Evolutionary conservation across 2,329 filamentous ascomycete genomes (phyloP), one percentile per base, ranked within the genome.

Genomic region (Scorias spongiosa): DNA sequence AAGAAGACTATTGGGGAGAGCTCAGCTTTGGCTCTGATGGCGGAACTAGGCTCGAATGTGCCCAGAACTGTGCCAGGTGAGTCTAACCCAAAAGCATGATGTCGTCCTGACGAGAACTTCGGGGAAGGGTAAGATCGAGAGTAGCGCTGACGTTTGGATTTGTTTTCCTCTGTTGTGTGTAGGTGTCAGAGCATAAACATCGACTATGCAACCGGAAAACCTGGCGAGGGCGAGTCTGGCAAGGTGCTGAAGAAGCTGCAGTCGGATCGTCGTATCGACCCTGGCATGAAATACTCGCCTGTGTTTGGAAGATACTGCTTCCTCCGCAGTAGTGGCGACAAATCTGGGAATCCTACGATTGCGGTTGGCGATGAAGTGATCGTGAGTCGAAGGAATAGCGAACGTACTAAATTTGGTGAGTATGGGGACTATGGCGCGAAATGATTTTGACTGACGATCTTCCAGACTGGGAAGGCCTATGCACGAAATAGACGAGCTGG

Each of bases 221-320:
- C 57, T 0, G 64, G 61, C 0, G 55, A 50, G 5, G 64, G 60
- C 0, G 55, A 61, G 12, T 49, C 49, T 2, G 67, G 67, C 0
- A 51, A 61, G 40, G 55, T 70, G n/a, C 47, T 71, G 49, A 69
- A 69, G 54, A 58, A 60, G 46, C 43, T 71, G 48, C 63, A 66
- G 48, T 60, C 55, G 36, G 65, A 70, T 55, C 52, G 68, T 1
- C 53, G 68, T 34, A 59, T 71, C 2, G 68, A 71, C 51, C 44
- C 44, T 2, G 68, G 67, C 0, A 50, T 57, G 5, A 70, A 67
- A 49, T 71, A 64, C 54, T 65, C 58, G 43, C 67, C 68, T 9
- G 63, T 70, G 2, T 71, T 70, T 57, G 68, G 68, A 4, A 38
- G 68, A 29, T 71, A 71, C 51, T 59, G 58, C 5, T 70, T 67